Conservation (phyloP, 139 green algal genomes). For the Picochlorum sp. region DNA sequence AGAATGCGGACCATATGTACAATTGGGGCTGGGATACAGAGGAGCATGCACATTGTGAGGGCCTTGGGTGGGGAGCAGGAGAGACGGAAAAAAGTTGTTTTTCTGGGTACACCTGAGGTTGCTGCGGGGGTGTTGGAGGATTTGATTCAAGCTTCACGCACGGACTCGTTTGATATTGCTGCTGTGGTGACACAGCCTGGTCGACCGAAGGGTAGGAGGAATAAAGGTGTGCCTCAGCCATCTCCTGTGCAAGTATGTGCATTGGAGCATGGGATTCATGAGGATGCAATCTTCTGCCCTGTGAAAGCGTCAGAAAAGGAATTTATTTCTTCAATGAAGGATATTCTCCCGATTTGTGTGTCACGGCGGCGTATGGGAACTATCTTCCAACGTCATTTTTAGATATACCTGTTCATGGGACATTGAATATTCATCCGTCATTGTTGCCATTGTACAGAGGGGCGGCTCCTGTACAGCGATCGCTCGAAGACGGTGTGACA, state of each 20-base stretch:
- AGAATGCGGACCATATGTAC: too few species aligned
- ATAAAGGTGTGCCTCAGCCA: conserved; percentile 44
- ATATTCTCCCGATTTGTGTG: conserved; percentile 78
- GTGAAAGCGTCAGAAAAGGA: conserved; percentile 26
- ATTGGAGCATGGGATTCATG: conserved; percentile 24
- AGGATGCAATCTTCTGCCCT: conserved; percentile 44
- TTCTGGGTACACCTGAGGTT: conserved; percentile 77
- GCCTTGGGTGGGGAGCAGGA: neutral
- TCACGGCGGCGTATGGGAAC: conserved; percentile 97
- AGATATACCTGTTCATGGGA: conserved; percentile 72
- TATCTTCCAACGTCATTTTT: conserved; percentile 88
- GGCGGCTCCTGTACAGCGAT: conserved; percentile 89
- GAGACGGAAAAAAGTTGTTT: conserved; percentile 46
- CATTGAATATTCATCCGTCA: conserved; percentile 95
- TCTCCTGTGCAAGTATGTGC: conserved; percentile 54
- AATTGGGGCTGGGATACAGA: too few species aligned
- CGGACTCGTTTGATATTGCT: conserved; percentile 55
- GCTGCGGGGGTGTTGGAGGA: conserved; percentile 57
- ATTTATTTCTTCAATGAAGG: conserved; percentile 63
- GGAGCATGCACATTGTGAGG: too few species aligned
- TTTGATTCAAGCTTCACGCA: conserved; percentile 48
- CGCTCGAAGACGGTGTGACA: conserved; percentile 39
- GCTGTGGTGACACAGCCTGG: conserved; percentile 77
- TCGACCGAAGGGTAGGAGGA: conserved; percentile 56
- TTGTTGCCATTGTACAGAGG: conserved; percentile 88